Evolutionary conservation across 148 eudicot genomes (phyloP).

Genomic region (Rhododendron kiyosumense): DNA sequence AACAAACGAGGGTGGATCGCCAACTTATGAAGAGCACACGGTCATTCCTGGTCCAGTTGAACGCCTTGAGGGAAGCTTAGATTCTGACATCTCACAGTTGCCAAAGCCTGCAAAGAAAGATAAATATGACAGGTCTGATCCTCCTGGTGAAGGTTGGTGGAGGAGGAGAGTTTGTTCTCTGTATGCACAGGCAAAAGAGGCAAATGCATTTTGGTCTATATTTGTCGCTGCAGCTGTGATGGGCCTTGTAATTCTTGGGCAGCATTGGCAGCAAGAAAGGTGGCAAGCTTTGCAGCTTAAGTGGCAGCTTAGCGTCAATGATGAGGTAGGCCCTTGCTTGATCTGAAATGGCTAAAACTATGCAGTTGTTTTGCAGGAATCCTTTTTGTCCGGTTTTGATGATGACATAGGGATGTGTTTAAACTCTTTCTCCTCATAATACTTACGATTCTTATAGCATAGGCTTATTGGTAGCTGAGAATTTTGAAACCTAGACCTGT

Average conservation of each 20-base stretch:
- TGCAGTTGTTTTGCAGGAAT: not conserved
- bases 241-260: slow-evolving; percentile 87
- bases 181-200: slow-evolving; percentile 72
- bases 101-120: slow-evolving; percentile 36
- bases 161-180: slow-evolving; percentile 56
- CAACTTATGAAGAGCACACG: slow-evolving; percentile 23
- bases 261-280: slow-evolving; percentile 72
- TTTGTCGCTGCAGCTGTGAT: slow-evolving; percentile 85
- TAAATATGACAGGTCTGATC: slow-evolving; percentile 38
- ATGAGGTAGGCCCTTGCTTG: slow-evolving; percentile 44
- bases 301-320: slow-evolving; percentile 47
- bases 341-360: not conserved
- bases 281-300: slow-evolving; percentile 67
- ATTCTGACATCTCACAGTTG: slow-evolving; percentile 25
- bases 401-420: not conserved
- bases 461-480: not conserved
- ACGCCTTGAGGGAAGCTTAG: slow-evolving; percentile 29
- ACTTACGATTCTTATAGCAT: not conserved
- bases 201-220: slow-evolving; percentile 76
- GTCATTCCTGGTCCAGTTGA: slow-evolving; percentile 30
- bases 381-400: not conserved
- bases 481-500: slow-evolving; percentile 1
- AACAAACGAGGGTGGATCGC: slow-evolving; percentile 22
- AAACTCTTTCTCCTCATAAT: not conserved
- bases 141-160: slow-evolving; percentile 89